phyloP scores from a whole-genome alignment of 495 filamentous ascomycete species.

The Hypoxylon subgilvum region DNA sequence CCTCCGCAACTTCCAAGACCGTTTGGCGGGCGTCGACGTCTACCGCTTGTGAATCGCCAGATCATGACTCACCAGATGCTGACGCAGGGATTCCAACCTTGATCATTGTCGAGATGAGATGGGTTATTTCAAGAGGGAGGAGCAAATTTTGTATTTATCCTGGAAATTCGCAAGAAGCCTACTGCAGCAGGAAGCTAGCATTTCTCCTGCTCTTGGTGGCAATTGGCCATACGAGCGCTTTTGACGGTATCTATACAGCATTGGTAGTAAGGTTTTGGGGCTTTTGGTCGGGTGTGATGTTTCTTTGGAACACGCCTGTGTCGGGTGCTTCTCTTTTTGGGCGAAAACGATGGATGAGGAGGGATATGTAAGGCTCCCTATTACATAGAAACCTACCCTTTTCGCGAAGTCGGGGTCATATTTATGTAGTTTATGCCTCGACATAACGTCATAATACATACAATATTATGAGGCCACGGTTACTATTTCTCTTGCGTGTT shows the following conservation, averaged over 20 bases:
- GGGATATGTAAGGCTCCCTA: background rate
- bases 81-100: conserved; percentile 41
- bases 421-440: conserved; percentile 22
- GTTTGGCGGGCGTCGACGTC: conserved; percentile 37
- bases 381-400: background rate
- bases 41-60: conserved; percentile 40
- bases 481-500: background rate
- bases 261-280: conserved; percentile 9
- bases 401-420: conserved; percentile 6
- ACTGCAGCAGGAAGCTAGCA: background rate
- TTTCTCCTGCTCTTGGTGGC: background rate
- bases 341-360: background rate
- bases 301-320: conserved; percentile 10
- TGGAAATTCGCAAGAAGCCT: background rate
- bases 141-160: background rate
- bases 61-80: conserved; percentile 43
- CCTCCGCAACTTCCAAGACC: conserved; percentile 23
- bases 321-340: too few relatives aligned
- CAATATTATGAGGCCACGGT: conserved; percentile 25
- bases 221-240: background rate
- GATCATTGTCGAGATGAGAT: background rate
- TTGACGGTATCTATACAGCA: background rate
- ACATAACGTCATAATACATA: conserved; percentile 22
- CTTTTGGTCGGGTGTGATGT: conserved; percentile 16
- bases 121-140: background rate